Evolutionary conservation across 1,139 yeast genomes (phyloP).

Genomic region (Suhomyces wounanorum): DNA sequence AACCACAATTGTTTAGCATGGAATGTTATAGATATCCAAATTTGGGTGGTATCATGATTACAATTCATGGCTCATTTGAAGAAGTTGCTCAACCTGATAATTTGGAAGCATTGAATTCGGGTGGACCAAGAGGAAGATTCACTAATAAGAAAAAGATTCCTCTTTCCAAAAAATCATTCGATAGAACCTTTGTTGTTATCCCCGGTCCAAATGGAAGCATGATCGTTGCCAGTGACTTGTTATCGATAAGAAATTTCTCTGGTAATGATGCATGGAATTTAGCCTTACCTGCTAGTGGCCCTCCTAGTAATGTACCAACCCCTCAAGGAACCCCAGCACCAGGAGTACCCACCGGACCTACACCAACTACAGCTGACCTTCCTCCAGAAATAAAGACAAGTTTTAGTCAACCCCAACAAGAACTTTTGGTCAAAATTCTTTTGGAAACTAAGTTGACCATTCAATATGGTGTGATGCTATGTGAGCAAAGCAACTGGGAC

Average conservation of each 20-base stretch:
- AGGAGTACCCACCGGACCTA: slow-evolving; percentile 13
- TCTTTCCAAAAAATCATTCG: slow-evolving; percentile 76
- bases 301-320: slow-evolving; percentile 12
- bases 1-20: slow-evolving; percentile 70
- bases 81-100: slow-evolving; percentile 61
- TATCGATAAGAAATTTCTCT: slow-evolving; percentile 65
- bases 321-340: slow-evolving; percentile 11
- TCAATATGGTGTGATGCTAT: slow-evolving; percentile 79
- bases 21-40: slow-evolving; percentile 76
- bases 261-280: slow-evolving; percentile 60
- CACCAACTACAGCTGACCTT: slow-evolving; percentile 38
- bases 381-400: slow-evolving; percentile 58
- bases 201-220: slow-evolving; percentile 71
- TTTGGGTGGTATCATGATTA: slow-evolving; percentile 73
- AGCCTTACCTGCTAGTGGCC: slow-evolving; percentile 12
- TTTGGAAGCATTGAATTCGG: slow-evolving; percentile 21
- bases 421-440: slow-evolving; percentile 64
- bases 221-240: slow-evolving; percentile 82
- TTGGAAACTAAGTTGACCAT: slow-evolving; percentile 75
- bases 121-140: slow-evolving; percentile 33
- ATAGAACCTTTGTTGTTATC: slow-evolving; percentile 77
- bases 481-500: slow-evolving; percentile 89
- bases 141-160: slow-evolving; percentile 38
- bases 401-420: slow-evolving; percentile 60
- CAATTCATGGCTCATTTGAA: slow-evolving; percentile 81